These are phyloP conservation scores for Cryptosporidium xiaoi DNA, from an alignment of 169 alveolate genomes.

Conservation along the genomic window DNA sequence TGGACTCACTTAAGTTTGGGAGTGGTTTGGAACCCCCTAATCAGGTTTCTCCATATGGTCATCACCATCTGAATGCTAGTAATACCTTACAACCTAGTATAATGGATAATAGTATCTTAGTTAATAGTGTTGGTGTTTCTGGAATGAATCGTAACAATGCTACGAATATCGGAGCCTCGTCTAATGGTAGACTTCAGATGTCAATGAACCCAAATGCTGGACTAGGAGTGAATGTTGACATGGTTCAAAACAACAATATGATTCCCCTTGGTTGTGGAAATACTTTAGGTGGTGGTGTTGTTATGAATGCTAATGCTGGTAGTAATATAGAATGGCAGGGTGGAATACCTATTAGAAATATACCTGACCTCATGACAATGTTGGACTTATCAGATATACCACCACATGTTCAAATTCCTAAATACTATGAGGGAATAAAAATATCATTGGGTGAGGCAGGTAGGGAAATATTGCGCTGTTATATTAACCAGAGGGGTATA, in stretches of 20 bases:
- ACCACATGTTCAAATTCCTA: slow-evolving; percentile 73
- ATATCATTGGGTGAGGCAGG: slow-evolving; percentile 74
- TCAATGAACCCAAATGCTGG: slow-evolving; percentile 57
- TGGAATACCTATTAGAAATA: slow-evolving; percentile 64
- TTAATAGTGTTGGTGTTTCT: slow-evolving; percentile 30
- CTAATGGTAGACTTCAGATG: slow-evolving; percentile 66
- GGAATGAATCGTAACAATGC: slow-evolving; percentile 39
- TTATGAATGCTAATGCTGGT: slow-evolving; percentile 11
- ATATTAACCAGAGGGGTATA: slow-evolving; percentile 66
- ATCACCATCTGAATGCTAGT: slow-evolving; percentile 31
- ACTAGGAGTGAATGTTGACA: slow-evolving; percentile 61
- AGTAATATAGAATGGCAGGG: slow-evolving; percentile 72
- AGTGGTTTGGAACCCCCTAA: slow-evolving; percentile 61
- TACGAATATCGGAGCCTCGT: slow-evolving; percentile 20
- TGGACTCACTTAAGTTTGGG: slow-evolving; percentile 66
- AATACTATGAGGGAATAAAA: slow-evolving; percentile 66
- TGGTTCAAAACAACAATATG: slow-evolving; percentile 57
- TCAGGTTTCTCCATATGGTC: slow-evolving; percentile 61
- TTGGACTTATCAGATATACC: slow-evolving; percentile 67
- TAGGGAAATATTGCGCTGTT: slow-evolving; percentile 58
- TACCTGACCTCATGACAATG: slow-evolving; percentile 73
- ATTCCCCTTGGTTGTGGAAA: slow-evolving; percentile 32
- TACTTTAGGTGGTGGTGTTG: slow-evolving; percentile 25
- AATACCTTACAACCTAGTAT: slow-evolving; percentile 70
- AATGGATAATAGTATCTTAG: slow-evolving; percentile 46